Evolutionary conservation across 768 basidiomycete genomes (phyloP), one percentile per base, ranked within the genome.

Genomic region (Suillus variegatus): DNA sequence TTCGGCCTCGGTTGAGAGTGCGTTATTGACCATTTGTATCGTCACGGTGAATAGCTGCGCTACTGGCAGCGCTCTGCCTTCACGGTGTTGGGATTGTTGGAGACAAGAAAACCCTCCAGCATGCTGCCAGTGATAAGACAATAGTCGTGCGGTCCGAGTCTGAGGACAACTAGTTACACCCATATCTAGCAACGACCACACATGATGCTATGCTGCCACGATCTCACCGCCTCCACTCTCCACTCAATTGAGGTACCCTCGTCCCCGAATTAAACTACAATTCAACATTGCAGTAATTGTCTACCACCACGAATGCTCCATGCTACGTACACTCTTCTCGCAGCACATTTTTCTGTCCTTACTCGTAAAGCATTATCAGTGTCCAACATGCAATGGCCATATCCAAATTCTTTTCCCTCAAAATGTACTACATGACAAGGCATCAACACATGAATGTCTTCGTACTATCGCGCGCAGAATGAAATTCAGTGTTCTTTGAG

Each of bases 11-110:
- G 9, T 41, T 36, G 6, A 13, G 36, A 46, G 9, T 18, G 18
- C 16, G n/a, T 36, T 20, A 5, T 52, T 68, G 35, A 71, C 18
- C 3, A 8, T 35, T 56, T 41, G 5, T 46, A 14, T 58, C 38
- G 12, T 10, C 14, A 20, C 18, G 38, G 10, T 49, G 22, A 18
- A 52, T 65, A 78, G 79, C 73, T 43, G 62, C 75, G 20, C 10
- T 81, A 4, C 61, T 83, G 16, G 77, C 76, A 10, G 69, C 64
- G 6, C 13, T 81, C n/a, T 81, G 79, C 74, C 72, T 84, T 36
- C 76, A 78, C 5, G 70, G 74, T 0, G 81, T 79, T 16, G 83
- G 83, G 25, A 64, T 82, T 32, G 76, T 84, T 16, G 83, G 83
- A 16, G 71, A 78, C 63, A n/a, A 56, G 46, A 28, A 63, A 36